Percentiles rank a stretch among this genome's conserved stretches.
These are phyloP conservation scores for Chaetothyriales sp. DNA, from an alignment of 2,329 filamentous ascomycete species.

Conservation along the genomic window DNA sequence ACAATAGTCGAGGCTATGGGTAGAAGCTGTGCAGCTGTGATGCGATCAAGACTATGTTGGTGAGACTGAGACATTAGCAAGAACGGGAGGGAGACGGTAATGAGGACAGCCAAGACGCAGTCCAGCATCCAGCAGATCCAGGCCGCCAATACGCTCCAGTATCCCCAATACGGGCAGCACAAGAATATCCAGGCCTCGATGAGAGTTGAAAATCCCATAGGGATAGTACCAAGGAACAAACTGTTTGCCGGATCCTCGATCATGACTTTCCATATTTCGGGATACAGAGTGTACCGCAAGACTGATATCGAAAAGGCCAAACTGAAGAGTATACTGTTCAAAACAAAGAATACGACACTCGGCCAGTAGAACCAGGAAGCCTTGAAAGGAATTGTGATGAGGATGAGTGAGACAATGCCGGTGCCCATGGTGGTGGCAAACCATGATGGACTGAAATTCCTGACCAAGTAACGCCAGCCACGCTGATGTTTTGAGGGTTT, in stretches of 20 bases:
- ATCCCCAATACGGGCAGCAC: constrained; percentile 48
- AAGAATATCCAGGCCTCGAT: constrained; percentile 51
- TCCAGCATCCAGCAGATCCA: constrained; percentile 49
- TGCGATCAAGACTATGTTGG: constrained; percentile 39
- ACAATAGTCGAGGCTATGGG: constrained; percentile 57
- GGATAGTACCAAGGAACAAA: constrained; percentile 54
- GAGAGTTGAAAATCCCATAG: constrained; percentile 56
- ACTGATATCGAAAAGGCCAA: constrained; percentile 35
- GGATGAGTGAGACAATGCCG: constrained; percentile 50
- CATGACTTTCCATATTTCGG: constrained; percentile 53
- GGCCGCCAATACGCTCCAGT: too few relatives aligned
- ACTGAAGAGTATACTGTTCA: constrained; percentile 44
- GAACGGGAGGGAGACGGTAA: constrained; percentile 44
- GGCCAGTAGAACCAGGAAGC: constrained; percentile 43
- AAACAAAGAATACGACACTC: constrained; percentile 50
- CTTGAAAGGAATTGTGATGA: constrained; percentile 50
- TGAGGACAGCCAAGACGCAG: constrained; percentile 38
- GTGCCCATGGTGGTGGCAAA: constrained; percentile 54
- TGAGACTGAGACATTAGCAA: constrained; percentile 22
- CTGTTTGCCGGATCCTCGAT: constrained; percentile 52
- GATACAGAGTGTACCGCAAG: constrained; percentile 51
- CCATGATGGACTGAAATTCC: constrained; percentile 37
- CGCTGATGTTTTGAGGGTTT: too few relatives aligned
- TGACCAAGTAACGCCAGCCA: constrained; percentile 27
- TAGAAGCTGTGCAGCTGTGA: constrained; percentile 54